These are phyloP conservation scores for Rhizophagus sp. DNA, from an alignment of 192 early-diverging fungal species.

Conservation along the genomic window DNA sequence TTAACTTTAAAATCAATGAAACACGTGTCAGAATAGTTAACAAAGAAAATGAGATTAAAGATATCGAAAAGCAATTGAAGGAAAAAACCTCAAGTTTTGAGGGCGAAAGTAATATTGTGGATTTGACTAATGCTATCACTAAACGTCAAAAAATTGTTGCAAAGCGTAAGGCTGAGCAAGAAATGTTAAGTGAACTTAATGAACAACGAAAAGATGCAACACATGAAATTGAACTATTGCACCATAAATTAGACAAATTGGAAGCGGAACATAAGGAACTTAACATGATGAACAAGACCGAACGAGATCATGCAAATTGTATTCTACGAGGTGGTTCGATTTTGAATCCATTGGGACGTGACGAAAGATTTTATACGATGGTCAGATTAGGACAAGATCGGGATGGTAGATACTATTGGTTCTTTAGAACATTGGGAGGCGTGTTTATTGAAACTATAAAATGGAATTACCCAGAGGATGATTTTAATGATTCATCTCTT, in stretches of 20 bases:
- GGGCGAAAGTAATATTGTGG: neutral
- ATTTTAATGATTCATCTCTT: neutral
- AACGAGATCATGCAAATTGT: neutral
- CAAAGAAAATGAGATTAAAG: neutral
- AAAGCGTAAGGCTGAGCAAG: neutral
- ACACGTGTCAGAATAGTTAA: neutral
- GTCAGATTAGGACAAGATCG: neutral
- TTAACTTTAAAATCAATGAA: neutral
- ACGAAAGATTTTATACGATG: neutral
- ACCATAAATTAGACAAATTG: neutral
- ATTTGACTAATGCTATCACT: neutral
- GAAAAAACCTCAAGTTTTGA: neutral
- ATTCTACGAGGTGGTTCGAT: neutral
- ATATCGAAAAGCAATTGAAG: neutral
- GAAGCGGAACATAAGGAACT: neutral
- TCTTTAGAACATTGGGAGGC: neutral
- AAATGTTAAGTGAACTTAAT: neutral
- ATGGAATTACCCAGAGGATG: neutral
- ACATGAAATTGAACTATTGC: neutral
- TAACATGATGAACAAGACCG: neutral
- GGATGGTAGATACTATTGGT: conserved; percentile 2
- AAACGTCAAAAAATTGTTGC: neutral
- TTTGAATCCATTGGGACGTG: neutral
- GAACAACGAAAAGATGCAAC: neutral
- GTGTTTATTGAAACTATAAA: neutral